phyloP scores from a whole-genome alignment of 352 stramenopile species.

The Phytophthora multivora region DNA sequence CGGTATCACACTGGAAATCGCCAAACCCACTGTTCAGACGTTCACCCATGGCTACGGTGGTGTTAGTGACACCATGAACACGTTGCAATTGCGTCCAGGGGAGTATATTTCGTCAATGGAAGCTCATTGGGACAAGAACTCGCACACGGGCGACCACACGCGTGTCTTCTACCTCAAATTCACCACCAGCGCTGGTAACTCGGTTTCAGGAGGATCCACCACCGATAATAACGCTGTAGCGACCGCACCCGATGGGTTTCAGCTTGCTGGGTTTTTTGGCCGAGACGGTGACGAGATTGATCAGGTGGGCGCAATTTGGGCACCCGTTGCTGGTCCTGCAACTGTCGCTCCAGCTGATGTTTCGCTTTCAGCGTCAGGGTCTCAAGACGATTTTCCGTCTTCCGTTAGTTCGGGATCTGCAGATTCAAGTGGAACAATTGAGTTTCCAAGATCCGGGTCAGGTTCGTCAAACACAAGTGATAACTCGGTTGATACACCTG shows the following conservation, averaged over 20 bases:
- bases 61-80: neutral
- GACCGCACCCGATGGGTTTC: constrained; percentile 4
- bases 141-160: neutral
- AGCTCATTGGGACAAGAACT: constrained; percentile 3
- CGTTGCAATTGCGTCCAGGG: neutral
- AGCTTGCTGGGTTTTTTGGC: constrained; percentile 9
- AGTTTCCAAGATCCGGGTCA: neutral
- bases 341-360: neutral
- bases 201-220: constrained; percentile 3
- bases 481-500: neutral
- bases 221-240: neutral
- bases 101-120: constrained; percentile 10
- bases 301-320: constrained; percentile 11
- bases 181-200: constrained; percentile 10
- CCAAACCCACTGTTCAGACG: neutral
- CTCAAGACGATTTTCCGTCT: neutral
- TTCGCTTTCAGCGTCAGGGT: neutral
- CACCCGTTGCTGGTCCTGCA: neutral
- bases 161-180: constrained; percentile 18
- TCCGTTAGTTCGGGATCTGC: neutral
- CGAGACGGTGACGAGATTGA: constrained; percentile 15
- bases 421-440: neutral
- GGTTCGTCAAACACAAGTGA: neutral
- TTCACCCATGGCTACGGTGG: constrained; percentile 1
- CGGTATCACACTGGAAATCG: neutral